Evolutionary conservation across 495 filamentous ascomycete genomes (phyloP).

Genomic region (Zalerion maritima): DNA sequence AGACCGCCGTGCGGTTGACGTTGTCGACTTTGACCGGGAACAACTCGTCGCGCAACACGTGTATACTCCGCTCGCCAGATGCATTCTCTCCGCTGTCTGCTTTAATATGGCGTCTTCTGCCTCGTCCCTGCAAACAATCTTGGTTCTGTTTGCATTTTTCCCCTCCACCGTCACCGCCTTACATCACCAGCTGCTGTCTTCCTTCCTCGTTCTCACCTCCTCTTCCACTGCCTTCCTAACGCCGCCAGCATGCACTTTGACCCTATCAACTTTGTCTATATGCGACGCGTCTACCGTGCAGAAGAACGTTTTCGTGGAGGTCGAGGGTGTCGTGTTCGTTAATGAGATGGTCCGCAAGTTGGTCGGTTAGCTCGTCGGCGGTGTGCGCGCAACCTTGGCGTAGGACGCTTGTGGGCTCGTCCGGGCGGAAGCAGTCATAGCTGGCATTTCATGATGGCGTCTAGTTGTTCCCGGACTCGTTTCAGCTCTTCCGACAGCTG

Average conservation of each 20-base stretch:
- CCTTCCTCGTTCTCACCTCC: constrained; percentile 14
- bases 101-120: constrained; percentile 15
- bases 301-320: too few relatives aligned
- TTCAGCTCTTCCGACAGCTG: too few relatives aligned
- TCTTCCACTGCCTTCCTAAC: constrained; percentile 15
- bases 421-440: too few relatives aligned
- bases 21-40: constrained; percentile 22
- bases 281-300: too few relatives aligned
- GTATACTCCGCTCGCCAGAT: constrained; percentile 5
- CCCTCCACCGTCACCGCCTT: constrained; percentile 14
- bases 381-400: too few relatives aligned
- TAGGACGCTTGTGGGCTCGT: too few relatives aligned
- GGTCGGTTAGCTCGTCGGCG: too few relatives aligned
- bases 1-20: constrained; percentile 14
- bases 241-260: constrained; percentile 10
- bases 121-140: constrained; percentile 14
- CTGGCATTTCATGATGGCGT: too few relatives aligned
- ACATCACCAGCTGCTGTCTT: constrained; percentile 15
- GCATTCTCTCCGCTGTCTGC: constrained; percentile 14
- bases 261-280: too few relatives aligned
- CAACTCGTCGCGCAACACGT: constrained; percentile 19
- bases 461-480: too few relatives aligned
- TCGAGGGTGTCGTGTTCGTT: too few relatives aligned
- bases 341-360: too few relatives aligned
- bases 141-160: constrained; percentile 13